Base-by-base conservation (phyloP, 179 eudicot species). In the Sideroxylon spinosum region DNA sequence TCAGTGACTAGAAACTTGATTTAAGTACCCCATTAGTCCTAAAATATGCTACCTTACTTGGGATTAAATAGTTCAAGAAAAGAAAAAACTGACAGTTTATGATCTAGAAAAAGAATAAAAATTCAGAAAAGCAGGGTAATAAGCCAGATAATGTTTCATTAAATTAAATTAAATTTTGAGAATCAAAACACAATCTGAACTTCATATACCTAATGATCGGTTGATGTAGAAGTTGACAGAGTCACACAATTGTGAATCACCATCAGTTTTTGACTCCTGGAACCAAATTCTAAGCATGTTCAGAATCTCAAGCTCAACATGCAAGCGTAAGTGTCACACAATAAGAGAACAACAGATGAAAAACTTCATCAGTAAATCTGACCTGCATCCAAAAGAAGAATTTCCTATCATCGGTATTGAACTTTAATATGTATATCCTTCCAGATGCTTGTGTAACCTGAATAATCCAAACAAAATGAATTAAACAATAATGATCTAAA, bases 331-430 rank as follows among this genome's bases (percentile, higher is more conserved):
- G 26, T 64, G 9, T 48, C 12, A 48, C 9, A 50, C 2, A 65
- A 67, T 67, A 66, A 46, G 12, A 53, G 5, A 37, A 37, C 44
- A 37, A 37, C 44, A 22, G 11, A 25, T 9, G 25, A 13, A n/a
- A 49, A 80, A 66, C 25, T 20, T 20, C 44, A 73, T 68, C 7
- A 64, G 50, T 11, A 50, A 29, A 29, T 5, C 83, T n/a, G 65
- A 92, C 99, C 93, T 96, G 99, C 94, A 96, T 94, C 99, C 97
- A 96, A 77, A 92, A 94, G 87, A 95, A 96, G 78, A 90, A 88
- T 84, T 89, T 96, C 85, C 98, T 88, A 80, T 92, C 93, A 82
- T 96, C 97, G n/a, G 92, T 86, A 79, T 82, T 92, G 82, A 96
- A 96, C 91, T 96, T 96, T 78, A 96, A 83, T 60, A 94, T 86